Evolutionary conservation across 768 basidiomycete genomes (phyloP), one percentile per base, ranked within the genome.

Genomic region (Porphyrellus cyaneotinctus): DNA sequence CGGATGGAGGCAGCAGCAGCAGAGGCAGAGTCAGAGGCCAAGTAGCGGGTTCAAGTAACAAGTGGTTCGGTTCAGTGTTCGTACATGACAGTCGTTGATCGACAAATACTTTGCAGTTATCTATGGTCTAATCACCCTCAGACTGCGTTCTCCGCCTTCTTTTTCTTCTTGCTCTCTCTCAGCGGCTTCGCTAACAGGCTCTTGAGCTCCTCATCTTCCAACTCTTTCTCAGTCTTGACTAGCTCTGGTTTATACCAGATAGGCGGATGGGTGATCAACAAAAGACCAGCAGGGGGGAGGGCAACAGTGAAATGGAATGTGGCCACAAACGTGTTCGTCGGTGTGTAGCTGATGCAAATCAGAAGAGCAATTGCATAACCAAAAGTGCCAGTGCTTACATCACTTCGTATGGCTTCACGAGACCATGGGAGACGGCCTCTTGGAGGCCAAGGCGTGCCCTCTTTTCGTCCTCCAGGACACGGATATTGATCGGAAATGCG

Each of bases 281-380:
- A 71, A 23, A 93, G 95, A 26, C 97, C 97, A 47, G 82, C 88
- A 42, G 95, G 87, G 33, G 90, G 84, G 20, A 99, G 82, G 33
- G 92, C 93, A 64, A 99, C 85, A 39, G 95, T 99, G 76, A 97
- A 94, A 78, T 97, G 95, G 82, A 95, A 97, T 10, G 87, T 90
- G 49, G 95, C 95, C 41, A 97, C 91, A 52, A 88, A 84, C 17
- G 92, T 92, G 60, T 81, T 86, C 24, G 83, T 57, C 37, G 88
- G 87, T 6, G 94, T 93, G 72, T 87, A 90, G 51, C 89, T 89
- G 54, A 45, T 6, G n/a, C 2, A 45, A 4, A 33, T 55, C 48
- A 58, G 35, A 38, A 41, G 43, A 24, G n/a, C 43, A 22, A 15
- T 37, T 18, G 18, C 4, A 24, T 0, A 10, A 49, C 49, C 13